Evolutionary conservation across 78 protist genomes (phyloP).

Genomic region (Chrysochromulina parva): DNA sequence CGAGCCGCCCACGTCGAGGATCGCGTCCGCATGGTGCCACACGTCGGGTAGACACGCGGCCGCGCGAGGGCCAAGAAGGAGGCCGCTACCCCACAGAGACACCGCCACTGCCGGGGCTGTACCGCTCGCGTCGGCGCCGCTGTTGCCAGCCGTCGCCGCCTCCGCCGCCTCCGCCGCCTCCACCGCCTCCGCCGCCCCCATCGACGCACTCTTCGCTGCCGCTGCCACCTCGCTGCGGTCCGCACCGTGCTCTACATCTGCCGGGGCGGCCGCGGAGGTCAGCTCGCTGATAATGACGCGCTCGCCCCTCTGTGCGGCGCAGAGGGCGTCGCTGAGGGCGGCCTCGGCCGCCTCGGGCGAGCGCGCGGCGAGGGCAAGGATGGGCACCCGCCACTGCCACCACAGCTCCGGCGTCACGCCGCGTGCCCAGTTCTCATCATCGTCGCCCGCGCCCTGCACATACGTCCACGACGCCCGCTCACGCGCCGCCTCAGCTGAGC

Average conservation of each 20-base stretch:
- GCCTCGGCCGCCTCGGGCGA: background rate
- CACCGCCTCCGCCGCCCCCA: too few relatives aligned
- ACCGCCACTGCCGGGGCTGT: too few relatives aligned
- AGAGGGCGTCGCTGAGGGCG: too few relatives aligned
- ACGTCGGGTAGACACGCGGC: background rate
- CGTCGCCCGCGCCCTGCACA: slow-evolving; percentile 16
- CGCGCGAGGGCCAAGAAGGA: background rate
- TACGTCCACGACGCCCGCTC: background rate
- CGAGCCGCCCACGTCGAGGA: background rate
- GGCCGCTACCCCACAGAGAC: background rate
- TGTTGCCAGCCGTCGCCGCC: too few relatives aligned
- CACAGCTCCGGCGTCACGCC: background rate
- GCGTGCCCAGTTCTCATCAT: slow-evolving; percentile 25
- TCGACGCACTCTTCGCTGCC: too few relatives aligned
- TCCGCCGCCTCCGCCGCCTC: too few relatives aligned
- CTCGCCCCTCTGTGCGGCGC: too few relatives aligned
- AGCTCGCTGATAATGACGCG: too few relatives aligned
- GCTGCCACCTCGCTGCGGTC: too few relatives aligned
- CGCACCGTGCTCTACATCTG: too few relatives aligned
- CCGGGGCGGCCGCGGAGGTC: too few relatives aligned
- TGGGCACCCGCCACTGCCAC: background rate
- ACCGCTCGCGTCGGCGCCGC: too few relatives aligned
- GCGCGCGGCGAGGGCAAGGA: background rate
- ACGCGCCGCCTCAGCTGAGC: background rate
- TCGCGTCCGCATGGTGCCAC: background rate